Percentiles rank a stretch among this genome's conserved stretches.
These are phyloP conservation scores for Euphrasia confusa DNA, from an alignment of 257 asterid species.

Conservation along the genomic window DNA sequence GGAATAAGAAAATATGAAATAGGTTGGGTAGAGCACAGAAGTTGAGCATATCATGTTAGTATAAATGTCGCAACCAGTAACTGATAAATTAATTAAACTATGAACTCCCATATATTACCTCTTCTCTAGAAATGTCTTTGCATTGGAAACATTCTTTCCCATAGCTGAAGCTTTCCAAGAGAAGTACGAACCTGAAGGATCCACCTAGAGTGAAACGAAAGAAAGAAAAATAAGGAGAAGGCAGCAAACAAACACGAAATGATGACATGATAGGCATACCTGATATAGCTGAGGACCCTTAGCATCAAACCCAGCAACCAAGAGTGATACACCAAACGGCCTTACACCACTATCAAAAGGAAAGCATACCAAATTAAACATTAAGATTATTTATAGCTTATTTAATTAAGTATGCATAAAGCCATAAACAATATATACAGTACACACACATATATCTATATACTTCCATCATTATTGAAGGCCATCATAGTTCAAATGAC, in stretches of 20 bases:
- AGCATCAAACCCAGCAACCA: slow-evolving; percentile 87
- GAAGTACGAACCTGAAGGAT: slow-evolving; percentile 78
- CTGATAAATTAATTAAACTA: too few relatives aligned
- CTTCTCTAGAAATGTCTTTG: slow-evolving; percentile 94
- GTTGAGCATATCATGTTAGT: background rate
- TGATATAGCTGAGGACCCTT: slow-evolving; percentile 93
- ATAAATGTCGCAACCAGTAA: background rate
- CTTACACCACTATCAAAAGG: slow-evolving; percentile 60
- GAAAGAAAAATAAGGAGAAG: background rate
- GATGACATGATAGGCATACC: slow-evolving; percentile 30
- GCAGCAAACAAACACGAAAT: background rate
- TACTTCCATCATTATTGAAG: background rate
- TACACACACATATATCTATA: too few relatives aligned
- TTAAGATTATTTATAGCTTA: background rate
- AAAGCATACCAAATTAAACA: slow-evolving; percentile 6
- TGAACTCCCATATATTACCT: slow-evolving; percentile 34
- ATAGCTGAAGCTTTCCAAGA: slow-evolving; percentile 80
- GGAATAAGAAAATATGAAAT: slow-evolving; percentile 1
- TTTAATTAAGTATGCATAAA: background rate
- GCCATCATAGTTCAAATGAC: background rate
- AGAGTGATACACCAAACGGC: slow-evolving; percentile 84
- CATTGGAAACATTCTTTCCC: slow-evolving; percentile 99
- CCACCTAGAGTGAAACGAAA: slow-evolving; percentile 44
- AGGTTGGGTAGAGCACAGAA: background rate
- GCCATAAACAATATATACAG: background rate